A percentile compares a stretch with the other conserved stretches of the same genome.
Evolutionary conservation across 83 land plant species (phyloP).

Genomic region (Thuja plicata): DNA sequence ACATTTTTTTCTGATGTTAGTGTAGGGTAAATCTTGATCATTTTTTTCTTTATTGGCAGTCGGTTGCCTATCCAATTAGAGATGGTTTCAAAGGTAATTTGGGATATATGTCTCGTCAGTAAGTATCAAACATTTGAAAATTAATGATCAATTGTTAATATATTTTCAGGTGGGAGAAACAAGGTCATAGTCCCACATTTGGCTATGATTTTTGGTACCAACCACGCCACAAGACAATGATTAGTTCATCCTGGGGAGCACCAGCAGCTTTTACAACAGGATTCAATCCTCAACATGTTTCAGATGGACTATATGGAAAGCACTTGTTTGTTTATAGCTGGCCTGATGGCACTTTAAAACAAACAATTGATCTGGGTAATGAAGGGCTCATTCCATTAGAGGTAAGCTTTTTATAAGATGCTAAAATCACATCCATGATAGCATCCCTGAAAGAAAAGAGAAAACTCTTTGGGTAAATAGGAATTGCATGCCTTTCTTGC

Average conservation of each 20-base stretch:
- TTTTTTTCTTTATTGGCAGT: not conserved
- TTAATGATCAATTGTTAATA: not conserved
- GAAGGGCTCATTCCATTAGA: constrained; percentile 92
- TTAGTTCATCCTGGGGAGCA: constrained; percentile 99
- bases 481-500: not conserved
- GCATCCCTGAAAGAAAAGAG: not conserved
- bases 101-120: not conserved
- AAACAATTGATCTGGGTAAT: constrained; percentile 86
- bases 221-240: constrained; percentile 95
- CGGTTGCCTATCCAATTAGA: not conserved
- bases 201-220: constrained; percentile 99
- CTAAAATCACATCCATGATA: not conserved
- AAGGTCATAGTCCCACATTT: constrained; percentile 82
- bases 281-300: constrained; percentile 82
- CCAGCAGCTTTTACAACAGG: constrained; percentile 92
- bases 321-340: constrained; percentile 89
- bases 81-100: not conserved
- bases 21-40: not conserved
- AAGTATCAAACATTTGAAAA: not conserved
- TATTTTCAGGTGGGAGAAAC: constrained; percentile 86
- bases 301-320: constrained; percentile 89
- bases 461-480: not conserved
- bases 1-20: not conserved
- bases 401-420: constrained; percentile 35
- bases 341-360: constrained; percentile 89